phyloP scores from a whole-genome alignment of 108 stramenopile species.

The Nannochloropsis salina region DNA sequence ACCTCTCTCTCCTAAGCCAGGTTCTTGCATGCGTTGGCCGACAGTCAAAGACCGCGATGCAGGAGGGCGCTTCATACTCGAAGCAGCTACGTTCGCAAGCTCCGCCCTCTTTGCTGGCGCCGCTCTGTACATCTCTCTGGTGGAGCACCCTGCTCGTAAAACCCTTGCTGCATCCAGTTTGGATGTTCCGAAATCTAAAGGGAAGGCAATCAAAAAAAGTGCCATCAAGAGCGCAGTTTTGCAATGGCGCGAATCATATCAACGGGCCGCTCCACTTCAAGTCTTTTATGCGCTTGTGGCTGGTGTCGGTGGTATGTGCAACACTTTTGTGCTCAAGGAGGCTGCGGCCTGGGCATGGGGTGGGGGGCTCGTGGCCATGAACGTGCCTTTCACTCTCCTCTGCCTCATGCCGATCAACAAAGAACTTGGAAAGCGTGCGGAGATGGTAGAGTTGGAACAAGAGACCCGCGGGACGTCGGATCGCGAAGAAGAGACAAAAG shows the following conservation, averaged over 20 bases:
- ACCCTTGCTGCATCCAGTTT: not conserved
- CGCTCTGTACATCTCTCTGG: constrained; percentile 1
- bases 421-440: not conserved
- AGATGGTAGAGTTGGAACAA: not conserved
- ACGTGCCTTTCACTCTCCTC: constrained; percentile 14
- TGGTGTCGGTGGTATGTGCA: not conserved
- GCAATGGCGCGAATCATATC: not conserved
- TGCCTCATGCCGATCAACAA: not conserved
- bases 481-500: not conserved
- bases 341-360: not conserved
- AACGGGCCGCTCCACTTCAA: not conserved
- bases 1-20: too few relatives aligned
- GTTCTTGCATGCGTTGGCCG: not conserved
- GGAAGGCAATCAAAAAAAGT: not conserved
- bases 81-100: not conserved
- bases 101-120: constrained; percentile 1
- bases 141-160: not conserved
- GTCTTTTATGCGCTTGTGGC: not conserved
- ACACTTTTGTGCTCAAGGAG: constrained; percentile 16
- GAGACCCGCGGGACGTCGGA: not conserved
- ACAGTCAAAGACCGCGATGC: not conserved
- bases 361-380: not conserved
- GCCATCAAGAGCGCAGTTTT: not conserved
- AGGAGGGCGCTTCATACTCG: not conserved
- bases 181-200: not conserved